Evolutionary conservation across 192 early-diverging fungal species (phyloP).

Genomic region (Geranomyces variabilis): DNA sequence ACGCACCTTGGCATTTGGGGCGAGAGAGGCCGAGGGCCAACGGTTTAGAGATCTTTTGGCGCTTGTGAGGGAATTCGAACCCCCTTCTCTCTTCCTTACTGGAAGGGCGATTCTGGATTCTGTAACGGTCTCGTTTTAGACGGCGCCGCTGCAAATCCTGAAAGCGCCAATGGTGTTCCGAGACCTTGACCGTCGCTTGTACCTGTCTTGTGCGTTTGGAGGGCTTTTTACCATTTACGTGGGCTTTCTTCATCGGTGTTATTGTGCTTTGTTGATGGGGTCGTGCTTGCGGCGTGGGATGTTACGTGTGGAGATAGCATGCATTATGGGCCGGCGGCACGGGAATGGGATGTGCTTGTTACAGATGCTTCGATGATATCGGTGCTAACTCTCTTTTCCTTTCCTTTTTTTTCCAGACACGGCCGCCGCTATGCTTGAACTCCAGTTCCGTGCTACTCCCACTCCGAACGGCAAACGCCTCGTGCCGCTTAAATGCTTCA

Average conservation of each 20-base stretch:
- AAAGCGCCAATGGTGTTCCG: no score
- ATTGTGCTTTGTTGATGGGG: not conserved
- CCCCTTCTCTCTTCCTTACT: no score
- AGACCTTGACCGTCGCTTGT: no score
- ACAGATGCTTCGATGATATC: not conserved
- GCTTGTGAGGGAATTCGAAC: no score
- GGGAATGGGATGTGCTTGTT: not conserved
- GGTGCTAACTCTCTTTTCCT: not conserved
- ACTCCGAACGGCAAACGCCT: conserved; percentile 24
- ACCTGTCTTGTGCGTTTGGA: conserved; percentile 4
- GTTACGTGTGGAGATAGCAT: not conserved
- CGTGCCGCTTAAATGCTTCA: conserved; percentile 67
- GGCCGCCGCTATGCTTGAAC: conserved; percentile 3
- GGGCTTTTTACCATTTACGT: not conserved
- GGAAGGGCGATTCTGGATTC: no score
- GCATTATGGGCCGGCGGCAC: no score
- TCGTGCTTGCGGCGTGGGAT: not conserved
- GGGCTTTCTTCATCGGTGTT: not conserved
- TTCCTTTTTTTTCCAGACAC: not conserved
- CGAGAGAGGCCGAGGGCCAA: no score
- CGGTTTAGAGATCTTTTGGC: no score
- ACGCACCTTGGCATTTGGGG: no score
- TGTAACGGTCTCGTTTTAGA: no score
- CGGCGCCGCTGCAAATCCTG: no score
- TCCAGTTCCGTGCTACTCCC: not conserved